phyloP scores from a whole-genome alignment of 495 filamentous ascomycete genomes.

The Penicillium desertorum region DNA sequence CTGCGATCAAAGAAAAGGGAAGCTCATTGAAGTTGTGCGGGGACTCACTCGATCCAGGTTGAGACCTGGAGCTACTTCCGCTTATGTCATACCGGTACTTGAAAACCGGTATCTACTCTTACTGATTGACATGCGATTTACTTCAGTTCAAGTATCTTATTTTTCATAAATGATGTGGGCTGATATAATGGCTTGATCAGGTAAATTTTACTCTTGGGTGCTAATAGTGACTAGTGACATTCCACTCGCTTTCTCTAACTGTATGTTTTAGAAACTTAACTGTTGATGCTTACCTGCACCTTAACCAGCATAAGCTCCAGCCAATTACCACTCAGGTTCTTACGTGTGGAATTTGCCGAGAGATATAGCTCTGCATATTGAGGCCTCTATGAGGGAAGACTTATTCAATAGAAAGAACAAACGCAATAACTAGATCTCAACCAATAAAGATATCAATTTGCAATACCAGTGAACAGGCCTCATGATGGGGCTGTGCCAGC shows the following conservation, averaged over 20 bases:
- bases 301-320: slow-evolving; percentile 8
- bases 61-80: slow-evolving; percentile 5
- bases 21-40: slow-evolving; percentile 19
- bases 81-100: slow-evolving; percentile 17
- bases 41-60: slow-evolving; percentile 12
- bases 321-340: slow-evolving; percentile 1
- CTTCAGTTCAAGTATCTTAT: neutral
- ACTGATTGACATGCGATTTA: neutral
- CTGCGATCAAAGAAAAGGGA: slow-evolving; percentile 11
- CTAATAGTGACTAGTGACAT: neutral
- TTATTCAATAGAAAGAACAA: slow-evolving; percentile 15
- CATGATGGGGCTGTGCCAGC: slow-evolving; percentile 8
- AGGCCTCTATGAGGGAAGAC: neutral
- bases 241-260: neutral
- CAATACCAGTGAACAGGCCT: slow-evolving; percentile 13
- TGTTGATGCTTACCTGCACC: neutral
- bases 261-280: slow-evolving; percentile 6
- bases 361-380: neutral
- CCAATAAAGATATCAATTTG: slow-evolving; percentile 16
- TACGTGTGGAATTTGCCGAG: neutral
- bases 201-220: neutral
- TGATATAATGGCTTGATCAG: slow-evolving; percentile 6
- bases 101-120: neutral
- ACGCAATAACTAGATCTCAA: slow-evolving; percentile 21
- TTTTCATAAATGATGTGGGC: neutral